Evolutionary conservation across 805 yeast species (phyloP).

Genomic region (Clavispora fructus): DNA sequence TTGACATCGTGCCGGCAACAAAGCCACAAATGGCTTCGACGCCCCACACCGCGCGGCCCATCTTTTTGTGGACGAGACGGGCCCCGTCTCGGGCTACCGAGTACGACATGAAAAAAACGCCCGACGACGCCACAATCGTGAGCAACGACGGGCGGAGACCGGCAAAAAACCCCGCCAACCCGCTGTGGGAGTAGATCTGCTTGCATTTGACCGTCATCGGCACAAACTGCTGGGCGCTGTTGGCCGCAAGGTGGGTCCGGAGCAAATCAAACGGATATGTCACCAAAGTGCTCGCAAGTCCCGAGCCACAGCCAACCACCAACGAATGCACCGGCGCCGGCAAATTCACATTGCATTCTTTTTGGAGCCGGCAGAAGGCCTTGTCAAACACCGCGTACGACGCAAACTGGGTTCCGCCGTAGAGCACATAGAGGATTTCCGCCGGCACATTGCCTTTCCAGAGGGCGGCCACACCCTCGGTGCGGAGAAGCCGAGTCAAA

Average conservation of each 20-base stretch:
- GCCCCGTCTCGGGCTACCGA: slow-evolving; percentile 42
- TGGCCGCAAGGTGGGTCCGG: slow-evolving; percentile 80
- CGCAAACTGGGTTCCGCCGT: slow-evolving; percentile 83
- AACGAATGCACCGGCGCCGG: slow-evolving; percentile 39
- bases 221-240: slow-evolving; percentile 31
- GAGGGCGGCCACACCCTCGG: slow-evolving; percentile 72
- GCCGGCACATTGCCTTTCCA: slow-evolving; percentile 98
- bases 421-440: slow-evolving; percentile 72
- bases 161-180: slow-evolving; percentile 42
- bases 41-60: slow-evolving; percentile 22
- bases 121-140: slow-evolving; percentile 67
- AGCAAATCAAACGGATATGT: slow-evolving; percentile 92
- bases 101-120: slow-evolving; percentile 69
- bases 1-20: slow-evolving; percentile 70
- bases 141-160: slow-evolving; percentile 49
- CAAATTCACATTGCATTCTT: slow-evolving; percentile 16
- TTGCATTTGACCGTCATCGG: slow-evolving; percentile 28
- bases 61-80: slow-evolving; percentile 13
- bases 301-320: slow-evolving; percentile 73
- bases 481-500: slow-evolving; percentile 37
- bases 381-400: slow-evolving; percentile 55
- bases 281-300: slow-evolving; percentile 60
- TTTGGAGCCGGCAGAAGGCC: slow-evolving; percentile 28
- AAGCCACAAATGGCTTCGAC: slow-evolving; percentile 62
- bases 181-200: slow-evolving; percentile 27